phyloP scores from a whole-genome alignment of 2,329 filamentous ascomycete genomes.

The Magnaporthales sp. region DNA sequence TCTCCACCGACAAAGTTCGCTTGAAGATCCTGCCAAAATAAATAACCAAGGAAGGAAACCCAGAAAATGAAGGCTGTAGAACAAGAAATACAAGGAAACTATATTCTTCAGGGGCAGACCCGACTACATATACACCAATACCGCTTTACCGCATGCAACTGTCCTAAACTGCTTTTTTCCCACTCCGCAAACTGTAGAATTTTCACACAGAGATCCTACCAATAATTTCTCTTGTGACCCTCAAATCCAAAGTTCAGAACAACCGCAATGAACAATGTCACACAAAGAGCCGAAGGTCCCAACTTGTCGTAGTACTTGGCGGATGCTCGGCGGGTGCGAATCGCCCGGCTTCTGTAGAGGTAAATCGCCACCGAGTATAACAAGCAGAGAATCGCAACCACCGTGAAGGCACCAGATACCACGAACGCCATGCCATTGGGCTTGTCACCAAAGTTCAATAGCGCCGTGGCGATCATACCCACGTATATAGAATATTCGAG shows the following conservation, averaged over 20 bases:
- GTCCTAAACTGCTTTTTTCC: neutral
- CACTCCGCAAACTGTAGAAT: neutral
- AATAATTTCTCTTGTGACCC: constrained; percentile 50
- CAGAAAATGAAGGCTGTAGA: neutral
- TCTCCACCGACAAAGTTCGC: no score
- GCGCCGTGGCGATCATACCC: constrained; percentile 73
- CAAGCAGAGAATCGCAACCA: constrained; percentile 70
- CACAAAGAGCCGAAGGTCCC: constrained; percentile 72
- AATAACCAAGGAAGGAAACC: neutral
- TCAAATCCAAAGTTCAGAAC: constrained; percentile 73
- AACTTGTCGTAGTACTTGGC: constrained; percentile 86
- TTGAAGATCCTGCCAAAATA: no score
- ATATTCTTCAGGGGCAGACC: neutral
- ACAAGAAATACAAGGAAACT: neutral
- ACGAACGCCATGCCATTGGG: constrained; percentile 52
- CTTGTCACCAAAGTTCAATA: constrained; percentile 69
- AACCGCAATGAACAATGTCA: constrained; percentile 65
- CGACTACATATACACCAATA: neutral
- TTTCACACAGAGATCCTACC: constrained; percentile 25
- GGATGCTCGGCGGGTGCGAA: constrained; percentile 65
- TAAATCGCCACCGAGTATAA: constrained; percentile 79
- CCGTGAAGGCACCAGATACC: constrained; percentile 69
- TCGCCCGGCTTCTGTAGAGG: constrained; percentile 78
- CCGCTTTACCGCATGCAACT: neutral
- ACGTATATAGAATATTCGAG: constrained; percentile 96